Percentiles rank a stretch among this genome's conserved stretches.
Evolutionary conservation across 768 basidiomycete species (phyloP).

Genomic region (Lentinula sp.): DNA sequence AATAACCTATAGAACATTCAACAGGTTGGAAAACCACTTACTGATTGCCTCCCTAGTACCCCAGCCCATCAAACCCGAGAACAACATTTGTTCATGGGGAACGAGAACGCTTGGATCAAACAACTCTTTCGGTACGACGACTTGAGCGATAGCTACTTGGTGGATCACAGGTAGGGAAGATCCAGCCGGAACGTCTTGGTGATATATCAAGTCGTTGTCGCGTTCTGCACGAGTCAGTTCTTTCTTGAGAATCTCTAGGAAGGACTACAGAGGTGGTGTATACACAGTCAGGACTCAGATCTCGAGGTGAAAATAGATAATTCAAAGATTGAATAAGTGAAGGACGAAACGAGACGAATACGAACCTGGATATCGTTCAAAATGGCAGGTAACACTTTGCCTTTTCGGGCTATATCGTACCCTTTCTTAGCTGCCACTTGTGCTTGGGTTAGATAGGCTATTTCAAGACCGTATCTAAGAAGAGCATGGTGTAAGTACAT

Average conservation of each 20-base stretch:
- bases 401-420: constrained; percentile 58
- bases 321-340: no score
- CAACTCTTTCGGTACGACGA: constrained; percentile 49
- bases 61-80: constrained; percentile 74
- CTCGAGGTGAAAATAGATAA: no score
- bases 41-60: constrained; percentile 88
- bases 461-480: constrained; percentile 78
- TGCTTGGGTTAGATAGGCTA: constrained; percentile 72
- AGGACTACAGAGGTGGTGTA: constrained; percentile 45
- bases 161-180: constrained; percentile 61
- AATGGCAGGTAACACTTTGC: constrained; percentile 55
- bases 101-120: constrained; percentile 51
- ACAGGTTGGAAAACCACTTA: constrained; percentile 26
- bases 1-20: background rate
- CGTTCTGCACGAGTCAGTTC: constrained; percentile 68
- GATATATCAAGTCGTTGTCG: constrained; percentile 96
- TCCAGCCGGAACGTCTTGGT: constrained; percentile 73
- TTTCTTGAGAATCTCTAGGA: constrained; percentile 65
- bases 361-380: constrained; percentile 75
- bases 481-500: background rate
- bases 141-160: constrained; percentile 60
- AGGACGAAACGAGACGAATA: background rate
- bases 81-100: constrained; percentile 52
- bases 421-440: constrained; percentile 63
- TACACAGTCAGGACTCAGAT: constrained; percentile 3